Percentiles rank a stretch among this genome's conserved stretches.
These are phyloP conservation scores for Aspergillus sparsus DNA, from an alignment of 495 filamentous ascomycete species.

Conservation along the genomic window DNA sequence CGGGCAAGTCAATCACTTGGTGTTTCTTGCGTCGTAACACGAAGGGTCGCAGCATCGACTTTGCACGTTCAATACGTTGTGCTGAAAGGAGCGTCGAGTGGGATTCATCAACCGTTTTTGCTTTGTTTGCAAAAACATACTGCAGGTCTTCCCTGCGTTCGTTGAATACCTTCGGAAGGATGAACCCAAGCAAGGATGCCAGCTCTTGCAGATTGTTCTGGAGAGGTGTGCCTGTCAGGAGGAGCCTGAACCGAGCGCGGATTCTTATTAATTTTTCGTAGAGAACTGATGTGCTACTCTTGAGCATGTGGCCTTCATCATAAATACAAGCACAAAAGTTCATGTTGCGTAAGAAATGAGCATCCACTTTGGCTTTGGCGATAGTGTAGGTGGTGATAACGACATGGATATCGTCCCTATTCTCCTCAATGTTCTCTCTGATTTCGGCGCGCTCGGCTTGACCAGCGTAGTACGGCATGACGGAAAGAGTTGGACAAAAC, in stretches of 20 bases:
- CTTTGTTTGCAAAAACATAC: slow-evolving; percentile 86
- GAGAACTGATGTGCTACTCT: slow-evolving; percentile 76
- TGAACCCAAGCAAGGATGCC: slow-evolving; percentile 83
- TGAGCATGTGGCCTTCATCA: slow-evolving; percentile 90
- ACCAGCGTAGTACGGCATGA: slow-evolving; percentile 79
- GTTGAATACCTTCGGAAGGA: slow-evolving; percentile 80
- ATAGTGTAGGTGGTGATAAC: slow-evolving; percentile 89
- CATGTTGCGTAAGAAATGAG: slow-evolving; percentile 67
- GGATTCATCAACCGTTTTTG: slow-evolving; percentile 71
- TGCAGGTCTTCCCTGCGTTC: slow-evolving; percentile 72
- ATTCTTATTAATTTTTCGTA: slow-evolving; percentile 83
- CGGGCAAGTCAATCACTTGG: slow-evolving; percentile 86
- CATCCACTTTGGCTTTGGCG: slow-evolving; percentile 63
- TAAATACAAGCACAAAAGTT: slow-evolving; percentile 72
- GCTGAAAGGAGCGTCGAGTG: slow-evolving; percentile 76
- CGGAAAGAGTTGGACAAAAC: slow-evolving; percentile 74
- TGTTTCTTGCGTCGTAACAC: slow-evolving; percentile 91
- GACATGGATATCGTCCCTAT: slow-evolving; percentile 70
- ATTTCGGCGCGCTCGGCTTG: slow-evolving; percentile 64
- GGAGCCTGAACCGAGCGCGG: slow-evolving; percentile 71
- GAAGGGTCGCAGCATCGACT: slow-evolving; percentile 93
- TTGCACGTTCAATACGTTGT: slow-evolving; percentile 80
- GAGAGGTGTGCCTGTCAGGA: slow-evolving; percentile 90
- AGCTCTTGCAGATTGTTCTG: slow-evolving; percentile 97
- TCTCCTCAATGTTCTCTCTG: slow-evolving; percentile 63